Base-by-base conservation (phyloP, 805 yeast genomes). In the Lipomyces chichibuensis region DNA sequence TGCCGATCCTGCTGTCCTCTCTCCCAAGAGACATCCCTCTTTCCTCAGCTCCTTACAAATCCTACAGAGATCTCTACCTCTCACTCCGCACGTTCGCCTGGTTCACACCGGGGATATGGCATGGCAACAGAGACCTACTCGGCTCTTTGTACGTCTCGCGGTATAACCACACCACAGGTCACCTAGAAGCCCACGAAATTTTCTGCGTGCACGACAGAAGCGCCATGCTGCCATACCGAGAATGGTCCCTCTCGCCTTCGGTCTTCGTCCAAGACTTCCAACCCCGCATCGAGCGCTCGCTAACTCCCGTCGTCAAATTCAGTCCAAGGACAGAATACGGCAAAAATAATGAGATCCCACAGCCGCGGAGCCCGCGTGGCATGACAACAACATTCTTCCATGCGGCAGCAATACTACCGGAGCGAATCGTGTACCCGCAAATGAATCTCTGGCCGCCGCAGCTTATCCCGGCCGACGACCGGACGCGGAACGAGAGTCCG, bases 81-180 rank as follows among this genome's bases (percentile, higher is more conserved):
- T 29, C 56, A 13, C 65, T 75, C 35, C 66, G 68, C 51, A 62
- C 49, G 23, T 74, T 72, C 57, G 23, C 57, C 17, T 75, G 76
- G 77, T 66, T 75, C 27, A 62, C 69, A 9, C 72, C 72, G 3
- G 71, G 74, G 0, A 25, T 75, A 3, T 75, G 78, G 78, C 71
- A 65, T 53, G 77, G 78, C 33, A 73, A 73, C 57, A 69, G 64
- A 13, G 65, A 63, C 9, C 65, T 64, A 29, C 72, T 72, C 60
- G 78, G 78, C 4, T 65, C 70, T 5, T 23, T 75, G 29, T 65
- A 67, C 60, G 65, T 71, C 33, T 64, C 74, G 14, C 59, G 64
- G 13, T 75, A 74, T 64, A 65, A 67, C 52, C 62, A 57, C 32
- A 51, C 29, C 20, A 43, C 60, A 0, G 76, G 76, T 3, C 56